phyloP scores from a whole-genome alignment of 2,329 filamentous ascomycete genomes.

The Diaporthe caulivora region DNA sequence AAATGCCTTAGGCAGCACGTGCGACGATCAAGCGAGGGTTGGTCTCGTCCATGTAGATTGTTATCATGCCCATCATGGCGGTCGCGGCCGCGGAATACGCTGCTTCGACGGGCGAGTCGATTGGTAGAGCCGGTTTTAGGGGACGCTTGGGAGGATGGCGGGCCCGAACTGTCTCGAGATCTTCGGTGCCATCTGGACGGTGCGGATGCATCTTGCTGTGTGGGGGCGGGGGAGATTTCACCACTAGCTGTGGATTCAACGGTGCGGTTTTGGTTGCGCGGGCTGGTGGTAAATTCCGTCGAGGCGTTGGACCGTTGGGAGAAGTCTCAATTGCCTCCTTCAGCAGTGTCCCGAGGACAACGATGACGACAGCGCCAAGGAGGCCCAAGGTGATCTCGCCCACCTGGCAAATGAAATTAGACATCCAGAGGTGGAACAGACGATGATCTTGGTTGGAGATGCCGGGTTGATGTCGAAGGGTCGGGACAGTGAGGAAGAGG shows the following conservation, averaged over 20 bases:
- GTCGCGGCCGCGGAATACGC: background rate
- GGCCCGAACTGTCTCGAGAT: background rate
- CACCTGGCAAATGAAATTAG: no score
- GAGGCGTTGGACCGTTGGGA: no score
- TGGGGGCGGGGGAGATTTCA: background rate
- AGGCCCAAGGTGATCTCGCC: no score
- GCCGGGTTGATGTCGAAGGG: no score
- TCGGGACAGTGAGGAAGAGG: no score
- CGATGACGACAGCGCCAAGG: no score
- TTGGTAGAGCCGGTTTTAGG: background rate
- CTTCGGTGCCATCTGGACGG: background rate
- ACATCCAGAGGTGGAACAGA: no score
- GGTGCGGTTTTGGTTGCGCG: no score
- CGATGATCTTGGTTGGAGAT: no score
- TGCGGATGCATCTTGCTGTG: background rate
- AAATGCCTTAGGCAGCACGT: constrained; percentile 1
- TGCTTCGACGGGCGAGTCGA: background rate
- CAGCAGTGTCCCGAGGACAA: no score
- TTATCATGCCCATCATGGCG: background rate
- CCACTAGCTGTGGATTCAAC: background rate
- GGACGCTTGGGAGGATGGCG: background rate
- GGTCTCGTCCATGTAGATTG: background rate
- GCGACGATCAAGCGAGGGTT: background rate
- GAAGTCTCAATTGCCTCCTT: no score
- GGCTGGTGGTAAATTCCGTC: no score